Conservation (phyloP, 225 moss, liverwort and hornwort species). For the Pleurozium schreberi region DNA sequence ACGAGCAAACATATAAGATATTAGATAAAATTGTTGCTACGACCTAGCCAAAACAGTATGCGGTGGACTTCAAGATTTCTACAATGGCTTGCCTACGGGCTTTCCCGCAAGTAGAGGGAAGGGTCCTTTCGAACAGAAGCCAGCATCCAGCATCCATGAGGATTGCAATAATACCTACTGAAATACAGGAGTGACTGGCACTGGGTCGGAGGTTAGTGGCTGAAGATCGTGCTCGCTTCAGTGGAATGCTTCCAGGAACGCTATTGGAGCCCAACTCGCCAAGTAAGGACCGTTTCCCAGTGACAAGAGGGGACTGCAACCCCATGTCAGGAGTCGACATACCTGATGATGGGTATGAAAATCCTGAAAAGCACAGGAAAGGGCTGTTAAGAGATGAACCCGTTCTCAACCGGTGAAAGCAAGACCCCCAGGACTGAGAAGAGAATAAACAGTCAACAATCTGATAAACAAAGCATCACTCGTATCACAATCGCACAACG, state of each 20-base stretch:
- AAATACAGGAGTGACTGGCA: slow-evolving; percentile 35
- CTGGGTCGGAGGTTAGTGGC: slow-evolving; percentile 27
- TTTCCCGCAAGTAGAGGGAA: not conserved
- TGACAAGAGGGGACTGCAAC: slow-evolving; percentile 53
- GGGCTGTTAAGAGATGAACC: not conserved
- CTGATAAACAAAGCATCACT: not conserved
- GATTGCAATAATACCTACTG: slow-evolving; percentile 9
- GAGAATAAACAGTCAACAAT: not conserved
- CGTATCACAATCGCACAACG: not conserved
- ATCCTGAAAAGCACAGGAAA: slow-evolving; percentile 6
- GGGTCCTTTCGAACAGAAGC: not conserved
- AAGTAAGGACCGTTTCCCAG: slow-evolving; percentile 52
- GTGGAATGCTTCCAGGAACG: slow-evolving; percentile 59
- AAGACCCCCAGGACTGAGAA: not conserved
- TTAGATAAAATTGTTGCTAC: not conserved
- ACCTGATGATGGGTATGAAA: slow-evolving; percentile 25
- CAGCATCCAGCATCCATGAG: not conserved
- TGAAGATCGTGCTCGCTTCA: slow-evolving; percentile 69
- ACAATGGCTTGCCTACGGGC: not conserved
- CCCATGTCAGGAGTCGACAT: slow-evolving; percentile 33
- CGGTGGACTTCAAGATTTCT: not conserved
- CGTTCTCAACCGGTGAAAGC: not conserved
- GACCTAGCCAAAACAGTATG: not conserved
- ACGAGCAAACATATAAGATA: not conserved
- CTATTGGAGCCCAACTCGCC: slow-evolving; percentile 19